Conservation (phyloP, 495 filamentous ascomycete species). For the Podospora pseudoanserina region DNA sequence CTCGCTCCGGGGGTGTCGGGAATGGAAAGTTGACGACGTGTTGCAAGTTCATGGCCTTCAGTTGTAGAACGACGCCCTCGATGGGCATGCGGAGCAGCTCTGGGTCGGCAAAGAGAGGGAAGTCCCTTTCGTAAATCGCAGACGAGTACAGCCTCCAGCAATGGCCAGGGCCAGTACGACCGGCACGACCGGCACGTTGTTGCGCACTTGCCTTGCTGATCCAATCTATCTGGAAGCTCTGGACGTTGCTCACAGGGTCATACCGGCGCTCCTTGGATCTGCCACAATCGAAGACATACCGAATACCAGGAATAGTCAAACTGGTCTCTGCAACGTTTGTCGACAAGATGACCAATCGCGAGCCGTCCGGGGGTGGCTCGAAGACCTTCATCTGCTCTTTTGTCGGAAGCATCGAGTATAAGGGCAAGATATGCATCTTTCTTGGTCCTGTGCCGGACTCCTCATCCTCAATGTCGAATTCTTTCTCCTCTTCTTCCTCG, state of each 20-base stretch:
- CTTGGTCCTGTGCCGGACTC: constrained; percentile 55
- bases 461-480: constrained; percentile 57
- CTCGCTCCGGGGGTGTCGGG: constrained; percentile 81
- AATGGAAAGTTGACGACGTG: constrained; percentile 96
- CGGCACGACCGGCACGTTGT: constrained; percentile 91
- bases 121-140: constrained; percentile 89
- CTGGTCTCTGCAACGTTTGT: constrained; percentile 98
- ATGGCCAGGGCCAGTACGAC: constrained; percentile 92
- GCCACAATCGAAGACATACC: constrained; percentile 93
- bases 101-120: constrained; percentile 77
- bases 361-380: constrained; percentile 76
- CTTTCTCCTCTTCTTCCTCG: constrained; percentile 55
- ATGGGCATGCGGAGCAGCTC: constrained; percentile 92
- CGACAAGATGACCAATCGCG: constrained; percentile 83
- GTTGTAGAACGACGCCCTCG: constrained; percentile 85
- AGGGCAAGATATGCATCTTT: constrained; percentile 77
- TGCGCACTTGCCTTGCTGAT: constrained; percentile 95
- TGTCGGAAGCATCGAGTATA: constrained; percentile 93
- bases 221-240: constrained; percentile 93
- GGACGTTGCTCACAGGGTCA: constrained; percentile 78
- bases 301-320: constrained; percentile 91
- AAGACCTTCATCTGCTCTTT: constrained; percentile 94
- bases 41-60: constrained; percentile 92
- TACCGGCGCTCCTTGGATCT: constrained; percentile 88
- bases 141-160: constrained; percentile 93